Percentiles rank a stretch among this genome's conserved stretches.
Conservation (phyloP, 2,329 filamentous ascomycete species). For the Setomelanomma holmii region DNA sequence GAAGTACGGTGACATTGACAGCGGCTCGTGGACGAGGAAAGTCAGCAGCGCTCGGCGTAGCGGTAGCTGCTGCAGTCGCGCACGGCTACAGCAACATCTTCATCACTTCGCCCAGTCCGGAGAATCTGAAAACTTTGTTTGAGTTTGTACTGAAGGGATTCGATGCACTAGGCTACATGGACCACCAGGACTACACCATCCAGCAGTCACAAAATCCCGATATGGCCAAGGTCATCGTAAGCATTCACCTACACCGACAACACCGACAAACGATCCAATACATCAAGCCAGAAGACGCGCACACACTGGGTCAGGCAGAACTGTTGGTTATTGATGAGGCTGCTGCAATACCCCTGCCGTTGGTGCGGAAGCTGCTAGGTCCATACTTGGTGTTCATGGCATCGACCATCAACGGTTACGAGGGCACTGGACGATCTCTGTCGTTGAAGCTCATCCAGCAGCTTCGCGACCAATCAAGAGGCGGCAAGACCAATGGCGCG, state of each 20-base stretch:
- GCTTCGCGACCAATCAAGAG: constrained; percentile 87
- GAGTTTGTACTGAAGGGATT: constrained; percentile 99
- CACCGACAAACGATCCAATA: constrained; percentile 99
- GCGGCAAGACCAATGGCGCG: constrained; percentile 61
- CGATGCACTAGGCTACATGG: constrained; percentile 89
- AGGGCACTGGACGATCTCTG: constrained; percentile 92
- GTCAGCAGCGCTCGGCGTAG: constrained; percentile 92
- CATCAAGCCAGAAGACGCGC: constrained; percentile 93
- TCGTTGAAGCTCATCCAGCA: constrained; percentile 98
- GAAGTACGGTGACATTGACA: constrained; percentile 91
- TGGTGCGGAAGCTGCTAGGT: constrained; percentile 93
- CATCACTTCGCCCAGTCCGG: constrained; percentile 95
- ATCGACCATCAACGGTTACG: constrained; percentile 98
- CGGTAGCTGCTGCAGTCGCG: constrained; percentile 90
- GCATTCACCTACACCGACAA: constrained; percentile 92
- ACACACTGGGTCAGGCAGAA: constrained; percentile 94
- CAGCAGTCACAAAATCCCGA: constrained; percentile 98
- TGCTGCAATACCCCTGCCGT: constrained; percentile 89
- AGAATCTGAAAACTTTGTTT: constrained; percentile 98
- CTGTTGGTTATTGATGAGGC: constrained; percentile 96
- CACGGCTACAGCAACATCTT: constrained; percentile 99
- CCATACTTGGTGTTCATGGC: constrained; percentile 99
- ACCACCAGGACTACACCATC: constrained; percentile 97
- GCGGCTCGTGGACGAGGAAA: constrained; percentile 95
- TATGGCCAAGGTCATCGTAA: constrained; percentile 98